Evolutionary conservation across 23 red algal species (phyloP), one percentile per base, ranked within the genome.

Genomic region (Chondrus crispus): DNA sequence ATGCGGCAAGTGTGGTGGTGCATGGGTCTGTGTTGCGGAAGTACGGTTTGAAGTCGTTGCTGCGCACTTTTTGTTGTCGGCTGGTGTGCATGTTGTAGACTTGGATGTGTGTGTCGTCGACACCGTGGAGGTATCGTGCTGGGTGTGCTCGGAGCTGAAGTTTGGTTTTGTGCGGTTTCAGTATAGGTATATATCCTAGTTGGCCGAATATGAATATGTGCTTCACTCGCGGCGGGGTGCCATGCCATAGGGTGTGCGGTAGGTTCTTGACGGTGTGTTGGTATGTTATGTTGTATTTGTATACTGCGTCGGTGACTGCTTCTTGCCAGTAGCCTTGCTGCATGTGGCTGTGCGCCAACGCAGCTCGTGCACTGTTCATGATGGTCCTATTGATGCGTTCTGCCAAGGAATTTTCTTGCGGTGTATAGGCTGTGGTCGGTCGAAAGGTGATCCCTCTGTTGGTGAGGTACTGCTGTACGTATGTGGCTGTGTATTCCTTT

Each of bases 31-130:
- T 58, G 16, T 52, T n/a, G 37, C 43, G n/a, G 49, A 74, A 46
- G 29, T 75, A 74, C n/a, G 84, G 84, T 12, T 88, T 2, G 40
- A 88, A 88, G 49, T 88, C 84, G 1, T n/a, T 43, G 45, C 42
- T 46, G 37, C 84, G 35, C 10, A 77, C 45, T 33, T 53, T 43
- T 19, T 77, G 66, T 24, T 74, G 60, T 9, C 26, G 2, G 2
- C 36, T 51, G 66, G 66, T 88, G 35, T 35, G 37, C 3, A 73
- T 43, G 44, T 88, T 58, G 18, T 50, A 70, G 20, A 88, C 53
- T 54, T 44, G 24, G 9, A 53, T 55, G n/a, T 52, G n/a, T 18
- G 44, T 58, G 28, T 16, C 44, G 30, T 39, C 5, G 18, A 55
- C 4, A 10, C 1, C 22, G 37, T 70, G 46, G 24, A 74, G 48